phyloP scores from a whole-genome alignment of 306 rosid species.

The Dryas drummondii region DNA sequence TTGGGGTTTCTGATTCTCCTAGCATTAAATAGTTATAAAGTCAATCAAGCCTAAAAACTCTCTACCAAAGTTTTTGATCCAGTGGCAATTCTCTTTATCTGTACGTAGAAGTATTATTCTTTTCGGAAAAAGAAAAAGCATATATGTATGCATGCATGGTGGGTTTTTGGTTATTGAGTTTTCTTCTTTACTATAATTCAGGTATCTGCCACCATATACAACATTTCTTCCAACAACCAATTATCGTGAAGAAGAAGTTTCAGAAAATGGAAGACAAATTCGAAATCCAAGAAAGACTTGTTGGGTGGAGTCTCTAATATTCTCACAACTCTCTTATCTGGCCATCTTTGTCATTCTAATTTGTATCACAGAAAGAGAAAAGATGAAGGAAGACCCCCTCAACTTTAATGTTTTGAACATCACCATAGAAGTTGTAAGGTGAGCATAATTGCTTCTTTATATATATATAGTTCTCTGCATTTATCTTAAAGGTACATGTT shows the following conservation, averaged over 20 bases:
- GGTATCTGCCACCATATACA: conserved; percentile 74
- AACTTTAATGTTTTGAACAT: conserved; percentile 63
- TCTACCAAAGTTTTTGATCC: too few relatives aligned
- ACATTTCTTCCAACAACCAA: conserved; percentile 33
- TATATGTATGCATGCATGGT: too few relatives aligned
- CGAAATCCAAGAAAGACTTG: conserved; percentile 6
- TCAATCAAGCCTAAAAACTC: too few relatives aligned
- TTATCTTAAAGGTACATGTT: not conserved
- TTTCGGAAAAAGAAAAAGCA: too few relatives aligned
- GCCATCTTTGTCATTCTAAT: conserved; percentile 55
- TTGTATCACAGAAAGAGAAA: conserved; percentile 60
- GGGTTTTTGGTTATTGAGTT: not conserved
- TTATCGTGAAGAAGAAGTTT: conserved; percentile 15
- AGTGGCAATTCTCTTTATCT: too few relatives aligned
- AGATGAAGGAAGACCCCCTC: conserved; percentile 66
- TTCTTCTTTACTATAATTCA: conserved; percentile 2
- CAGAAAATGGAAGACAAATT: not conserved
- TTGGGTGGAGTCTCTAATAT: conserved; percentile 31
- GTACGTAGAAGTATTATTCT: too few relatives aligned
- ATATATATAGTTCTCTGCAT: not conserved
- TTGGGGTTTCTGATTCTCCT: too few relatives aligned
- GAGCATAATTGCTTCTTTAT: not conserved
- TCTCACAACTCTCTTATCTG: conserved; percentile 64
- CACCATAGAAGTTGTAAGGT: conserved; percentile 60
- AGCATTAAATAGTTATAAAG: too few relatives aligned